Evolutionary conservation across 805 yeast species (phyloP).

Genomic region (Wickerhamomyces mucosus): DNA sequence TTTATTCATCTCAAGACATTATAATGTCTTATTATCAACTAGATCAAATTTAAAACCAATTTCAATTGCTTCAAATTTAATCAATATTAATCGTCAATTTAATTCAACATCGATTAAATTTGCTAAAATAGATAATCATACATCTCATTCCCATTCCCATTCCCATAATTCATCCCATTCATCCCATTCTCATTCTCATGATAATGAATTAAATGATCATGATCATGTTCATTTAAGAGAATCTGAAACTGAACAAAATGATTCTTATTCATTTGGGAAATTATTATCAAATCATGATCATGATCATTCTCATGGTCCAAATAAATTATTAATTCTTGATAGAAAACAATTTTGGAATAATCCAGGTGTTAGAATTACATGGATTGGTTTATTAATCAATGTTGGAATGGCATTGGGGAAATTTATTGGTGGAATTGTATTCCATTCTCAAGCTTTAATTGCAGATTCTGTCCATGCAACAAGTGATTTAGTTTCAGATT

Average conservation of each 20-base stretch:
- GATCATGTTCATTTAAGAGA: conserved; percentile 32
- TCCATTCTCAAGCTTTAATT: conserved; percentile 88
- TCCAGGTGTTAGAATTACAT: conserved; percentile 88
- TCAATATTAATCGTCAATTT: too few species aligned
- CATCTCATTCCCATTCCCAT: conserved; percentile 14
- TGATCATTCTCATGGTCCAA: conserved; percentile 25
- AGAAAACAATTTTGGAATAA: conserved; percentile 41
- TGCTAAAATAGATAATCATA: too few species aligned
- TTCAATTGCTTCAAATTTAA: too few species aligned
- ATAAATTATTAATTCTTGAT: conserved; percentile 26
- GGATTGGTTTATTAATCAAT: conserved; percentile 82
- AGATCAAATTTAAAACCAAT: too few species aligned
- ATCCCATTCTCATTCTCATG: conserved; percentile 19
- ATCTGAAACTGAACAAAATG: conserved; percentile 34
- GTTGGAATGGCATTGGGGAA: conserved; percentile 81
- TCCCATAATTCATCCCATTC: conserved; percentile 18
- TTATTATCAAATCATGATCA: conserved; percentile 23
- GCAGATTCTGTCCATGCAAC: conserved; percentile 95
- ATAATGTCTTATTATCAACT: too few species aligned
- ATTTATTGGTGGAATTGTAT: conserved; percentile 80
- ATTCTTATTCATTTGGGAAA: conserved; percentile 27
- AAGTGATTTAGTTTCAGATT: conserved; percentile 83
- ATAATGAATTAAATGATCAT: conserved; percentile 18
- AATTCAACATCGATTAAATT: too few species aligned
- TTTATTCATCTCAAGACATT: too few species aligned